phyloP scores from a whole-genome alignment of 805 yeast species.

The Lipomyces spencermartinsiae region DNA sequence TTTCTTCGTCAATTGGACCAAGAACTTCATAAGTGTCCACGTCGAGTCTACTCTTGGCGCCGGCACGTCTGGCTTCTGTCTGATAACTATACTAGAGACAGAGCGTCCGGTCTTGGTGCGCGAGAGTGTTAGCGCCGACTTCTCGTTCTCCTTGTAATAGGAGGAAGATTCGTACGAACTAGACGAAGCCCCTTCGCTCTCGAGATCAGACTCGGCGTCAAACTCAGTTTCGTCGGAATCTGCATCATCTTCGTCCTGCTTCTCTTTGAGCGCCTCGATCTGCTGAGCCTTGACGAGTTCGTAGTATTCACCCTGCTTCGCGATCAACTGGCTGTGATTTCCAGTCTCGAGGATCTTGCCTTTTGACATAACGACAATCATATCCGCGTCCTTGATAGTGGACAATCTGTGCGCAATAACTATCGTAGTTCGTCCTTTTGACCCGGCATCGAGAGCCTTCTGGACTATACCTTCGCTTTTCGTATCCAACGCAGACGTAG shows the following conservation, averaged over 20 bases:
- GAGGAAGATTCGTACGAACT: slow-evolving; percentile 19
- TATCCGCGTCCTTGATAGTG: slow-evolving; percentile 56
- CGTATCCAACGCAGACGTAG: slow-evolving; percentile 70
- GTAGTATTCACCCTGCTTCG: slow-evolving; percentile 38
- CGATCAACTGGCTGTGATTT: slow-evolving; percentile 43
- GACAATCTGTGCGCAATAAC: slow-evolving; percentile 60
- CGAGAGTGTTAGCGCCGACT: background rate
- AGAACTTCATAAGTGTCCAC: slow-evolving; percentile 17
- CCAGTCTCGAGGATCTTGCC: slow-evolving; percentile 55
- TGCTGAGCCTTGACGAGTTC: slow-evolving; percentile 43
- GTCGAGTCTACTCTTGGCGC: slow-evolving; percentile 5
- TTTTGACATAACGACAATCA: slow-evolving; percentile 53
- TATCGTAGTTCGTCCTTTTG: slow-evolving; percentile 51
- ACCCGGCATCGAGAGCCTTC: slow-evolving; percentile 51
- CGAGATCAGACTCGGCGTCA: slow-evolving; percentile 9
- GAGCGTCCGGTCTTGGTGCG: slow-evolving; percentile 19
- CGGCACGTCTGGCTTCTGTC: slow-evolving; percentile 2
- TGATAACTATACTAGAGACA: slow-evolving; percentile 14
- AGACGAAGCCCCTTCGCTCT: slow-evolving; percentile 1
- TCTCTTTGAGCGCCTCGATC: slow-evolving; percentile 29
- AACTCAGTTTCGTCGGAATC: slow-evolving; percentile 46
- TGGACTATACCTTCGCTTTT: slow-evolving; percentile 65
- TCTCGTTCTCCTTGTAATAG: slow-evolving; percentile 13
- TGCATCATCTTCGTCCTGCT: slow-evolving; percentile 42
- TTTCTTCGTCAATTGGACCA: slow-evolving; percentile 15